A percentile compares a stretch with the other conserved stretches of the same genome.
phyloP scores from a whole-genome alignment of 805 yeast species.

The Nakazawaea molendinolei region DNA sequence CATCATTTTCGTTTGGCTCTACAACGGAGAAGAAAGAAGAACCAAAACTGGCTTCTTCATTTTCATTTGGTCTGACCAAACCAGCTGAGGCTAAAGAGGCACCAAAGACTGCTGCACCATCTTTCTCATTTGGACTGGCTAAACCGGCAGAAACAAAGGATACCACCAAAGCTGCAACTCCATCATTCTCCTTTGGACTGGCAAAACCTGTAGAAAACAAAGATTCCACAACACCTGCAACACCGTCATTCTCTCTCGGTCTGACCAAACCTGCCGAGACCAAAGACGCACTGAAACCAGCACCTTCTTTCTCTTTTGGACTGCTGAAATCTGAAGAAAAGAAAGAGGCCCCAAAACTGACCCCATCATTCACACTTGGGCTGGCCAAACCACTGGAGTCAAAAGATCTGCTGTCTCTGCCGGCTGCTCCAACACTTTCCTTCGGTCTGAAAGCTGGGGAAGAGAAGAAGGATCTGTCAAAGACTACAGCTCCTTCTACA shows the following conservation, averaged over 20 bases:
- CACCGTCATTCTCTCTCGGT: conserved; percentile 14
- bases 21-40: conserved; percentile 12
- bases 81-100: neutral
- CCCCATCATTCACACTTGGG: conserved; percentile 10
- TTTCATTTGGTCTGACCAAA: neutral
- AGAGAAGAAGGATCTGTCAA: conserved; percentile 11
- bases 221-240: neutral
- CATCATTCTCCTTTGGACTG: conserved; percentile 12
- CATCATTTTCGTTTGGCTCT: conserved; percentile 17
- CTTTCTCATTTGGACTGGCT: conserved; percentile 1
- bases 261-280: conserved; percentile 11
- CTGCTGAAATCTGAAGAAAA: conserved; percentile 12
- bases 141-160: conserved; percentile 11
- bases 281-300: conserved; percentile 8
- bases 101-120: neutral
- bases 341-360: conserved; percentile 7
- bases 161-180: conserved; percentile 8
- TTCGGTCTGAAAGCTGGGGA: conserved; percentile 9
- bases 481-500: conserved; percentile 15
- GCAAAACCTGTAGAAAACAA: too few relatives aligned
- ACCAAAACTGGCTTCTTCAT: conserved; percentile 7
- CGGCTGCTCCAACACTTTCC: conserved; percentile 2
- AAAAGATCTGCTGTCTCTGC: conserved; percentile 9
- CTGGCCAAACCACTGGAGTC: conserved; percentile 5
- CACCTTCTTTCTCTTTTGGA: conserved; percentile 5